Evolutionary conservation across 2,329 filamentous ascomycete genomes (phyloP).

Genomic region (Simplicillium aogashimaense): DNA sequence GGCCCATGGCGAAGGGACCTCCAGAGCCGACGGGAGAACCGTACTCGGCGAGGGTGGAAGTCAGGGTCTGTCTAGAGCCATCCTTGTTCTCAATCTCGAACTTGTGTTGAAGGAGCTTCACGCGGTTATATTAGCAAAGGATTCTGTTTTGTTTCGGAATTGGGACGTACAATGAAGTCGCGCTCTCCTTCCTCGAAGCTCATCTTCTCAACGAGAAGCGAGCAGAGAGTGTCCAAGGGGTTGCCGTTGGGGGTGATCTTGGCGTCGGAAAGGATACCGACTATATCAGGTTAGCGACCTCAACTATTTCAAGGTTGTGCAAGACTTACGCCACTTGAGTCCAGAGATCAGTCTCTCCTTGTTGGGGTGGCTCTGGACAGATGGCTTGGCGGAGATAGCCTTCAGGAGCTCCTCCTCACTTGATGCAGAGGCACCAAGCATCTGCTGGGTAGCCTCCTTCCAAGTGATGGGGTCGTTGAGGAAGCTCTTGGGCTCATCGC

Average conservation of each 20-base stretch:
- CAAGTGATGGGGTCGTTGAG: slow-evolving; percentile 62
- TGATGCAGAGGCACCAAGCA: slow-evolving; percentile 59
- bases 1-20: slow-evolving; percentile 78
- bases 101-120: slow-evolving; percentile 56
- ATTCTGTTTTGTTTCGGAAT: too few relatives aligned
- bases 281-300: slow-evolving; percentile 2
- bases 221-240: slow-evolving; percentile 85
- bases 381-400: slow-evolving; percentile 66
- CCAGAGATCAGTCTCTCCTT: slow-evolving; percentile 34
- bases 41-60: slow-evolving; percentile 75
- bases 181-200: slow-evolving; percentile 74
- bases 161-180: slow-evolving; percentile 57
- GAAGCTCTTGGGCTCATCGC: slow-evolving; percentile 54
- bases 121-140: slow-evolving; percentile 20
- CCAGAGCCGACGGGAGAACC: slow-evolving; percentile 66
- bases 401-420: slow-evolving; percentile 60
- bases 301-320: not conserved
- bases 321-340: slow-evolving; percentile 5
- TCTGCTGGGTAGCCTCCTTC: slow-evolving; percentile 75
- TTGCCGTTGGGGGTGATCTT: slow-evolving; percentile 64
- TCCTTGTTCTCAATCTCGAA: slow-evolving; percentile 79
- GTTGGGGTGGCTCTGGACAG: slow-evolving; percentile 51
- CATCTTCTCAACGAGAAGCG: slow-evolving; percentile 85
- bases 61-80: slow-evolving; percentile 65
- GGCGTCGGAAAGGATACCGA: slow-evolving; percentile 57